Conservation (phyloP, 148 eudicot species). For the Chenopodium berlandieri region DNA sequence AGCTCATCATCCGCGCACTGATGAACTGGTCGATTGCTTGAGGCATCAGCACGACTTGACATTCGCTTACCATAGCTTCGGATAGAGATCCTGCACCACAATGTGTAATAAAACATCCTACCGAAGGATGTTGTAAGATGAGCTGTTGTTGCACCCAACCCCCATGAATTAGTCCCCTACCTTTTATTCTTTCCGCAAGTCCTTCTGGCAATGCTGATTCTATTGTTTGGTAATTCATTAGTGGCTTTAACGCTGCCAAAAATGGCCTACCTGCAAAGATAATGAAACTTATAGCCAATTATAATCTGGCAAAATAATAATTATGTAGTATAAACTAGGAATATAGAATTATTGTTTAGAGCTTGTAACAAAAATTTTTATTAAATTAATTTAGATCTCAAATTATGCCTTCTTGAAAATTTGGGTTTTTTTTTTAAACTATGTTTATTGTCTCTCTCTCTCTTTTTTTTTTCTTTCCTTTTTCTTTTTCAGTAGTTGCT, state of each 20-base stretch:
- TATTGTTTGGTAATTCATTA: conserved; percentile 23
- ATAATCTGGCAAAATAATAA: too few species aligned
- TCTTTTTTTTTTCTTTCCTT: too few species aligned
- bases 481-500: too few species aligned
- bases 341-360: too few species aligned
- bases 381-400: too few species aligned
- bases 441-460: too few species aligned
- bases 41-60: conserved; percentile 42
- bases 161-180: conserved; percentile 39
- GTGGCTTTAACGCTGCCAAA: conserved; percentile 43
- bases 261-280: conserved; percentile 32
- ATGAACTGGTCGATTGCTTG: conserved; percentile 30
- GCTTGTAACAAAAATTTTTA: too few species aligned
- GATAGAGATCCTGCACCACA: conserved; percentile 42
- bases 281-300: not conserved
- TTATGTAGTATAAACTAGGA: too few species aligned
- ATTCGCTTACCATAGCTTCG: conserved; percentile 32
- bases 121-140: conserved; percentile 37
- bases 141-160: conserved; percentile 54
- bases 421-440: too few species aligned
- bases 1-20: conserved; percentile 37
- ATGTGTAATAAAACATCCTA: conserved; percentile 54
- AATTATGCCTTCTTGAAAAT: too few species aligned
- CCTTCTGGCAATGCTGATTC: conserved; percentile 47
- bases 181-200: conserved; percentile 30